Evolutionary conservation across 2,329 filamentous ascomycete genomes (phyloP).

Genomic region (Lachnum nothofagi): DNA sequence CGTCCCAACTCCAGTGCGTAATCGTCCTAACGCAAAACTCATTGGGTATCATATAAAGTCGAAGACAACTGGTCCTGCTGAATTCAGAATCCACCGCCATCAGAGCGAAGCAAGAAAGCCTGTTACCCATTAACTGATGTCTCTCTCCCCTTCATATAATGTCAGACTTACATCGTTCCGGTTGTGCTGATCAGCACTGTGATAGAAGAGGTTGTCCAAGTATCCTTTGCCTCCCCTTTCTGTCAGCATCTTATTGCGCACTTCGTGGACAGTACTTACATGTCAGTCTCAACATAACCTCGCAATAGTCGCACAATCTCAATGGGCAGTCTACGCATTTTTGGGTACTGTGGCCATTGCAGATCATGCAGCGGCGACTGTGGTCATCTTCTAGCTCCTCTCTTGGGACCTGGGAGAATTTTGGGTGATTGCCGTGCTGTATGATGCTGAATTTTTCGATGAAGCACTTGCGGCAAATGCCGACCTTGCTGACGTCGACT

Average conservation of each 20-base stretch:
- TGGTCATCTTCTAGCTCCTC: background rate
- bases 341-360: conserved; percentile 1
- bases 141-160: background rate
- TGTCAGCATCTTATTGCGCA: background rate
- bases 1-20: no score
- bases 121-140: background rate
- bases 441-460: background rate
- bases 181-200: conserved; percentile 4
- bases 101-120: conserved; percentile 4
- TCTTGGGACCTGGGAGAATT: no score
- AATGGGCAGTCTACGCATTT: conserved; percentile 14
- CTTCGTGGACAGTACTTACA: conserved; percentile 7
- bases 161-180: conserved; percentile 18
- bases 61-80: background rate
- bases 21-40: no score
- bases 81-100: conserved; percentile 4
- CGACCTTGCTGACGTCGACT: conserved; percentile 17
- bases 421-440: background rate
- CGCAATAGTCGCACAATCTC: conserved; percentile 14
- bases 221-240: conserved; percentile 10
- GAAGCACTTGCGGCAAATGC: conserved; percentile 10
- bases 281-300: conserved; percentile 1
- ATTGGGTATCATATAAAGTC: background rate
- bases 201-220: conserved; percentile 10
- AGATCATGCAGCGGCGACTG: conserved; percentile 1